Percentiles rank a stretch among this genome's conserved stretches.
Evolutionary conservation across 2,329 filamentous ascomycete species (phyloP).

Genomic region (Thielaviopsis musarum): DNA sequence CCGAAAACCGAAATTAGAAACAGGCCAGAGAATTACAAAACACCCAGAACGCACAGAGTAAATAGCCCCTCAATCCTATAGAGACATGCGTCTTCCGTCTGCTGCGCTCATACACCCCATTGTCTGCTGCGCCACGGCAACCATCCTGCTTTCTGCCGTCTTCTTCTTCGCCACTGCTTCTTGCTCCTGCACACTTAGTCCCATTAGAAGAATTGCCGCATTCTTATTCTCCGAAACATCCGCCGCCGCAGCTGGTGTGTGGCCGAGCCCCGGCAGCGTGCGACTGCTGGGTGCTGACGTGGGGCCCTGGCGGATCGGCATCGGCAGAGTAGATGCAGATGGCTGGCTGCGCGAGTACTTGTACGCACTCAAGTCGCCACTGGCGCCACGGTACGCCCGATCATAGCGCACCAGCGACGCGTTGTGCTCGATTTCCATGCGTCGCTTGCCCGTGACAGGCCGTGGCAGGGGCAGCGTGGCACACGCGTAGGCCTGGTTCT

Average conservation of each 20-base stretch:
- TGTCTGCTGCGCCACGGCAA: slow-evolving; percentile 21
- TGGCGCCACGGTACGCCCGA: background rate
- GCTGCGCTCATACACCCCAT: slow-evolving; percentile 18
- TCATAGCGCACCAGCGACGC: slow-evolving; percentile 5
- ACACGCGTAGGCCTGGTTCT: background rate
- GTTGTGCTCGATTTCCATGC: slow-evolving; percentile 5
- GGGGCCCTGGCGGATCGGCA: no score
- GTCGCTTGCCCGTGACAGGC: slow-evolving; percentile 2
- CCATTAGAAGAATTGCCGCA: slow-evolving; percentile 32
- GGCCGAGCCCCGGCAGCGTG: no score
- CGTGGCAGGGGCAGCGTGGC: background rate
- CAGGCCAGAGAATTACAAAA: background rate
- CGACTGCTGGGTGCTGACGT: no score
- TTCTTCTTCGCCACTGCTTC: slow-evolving; percentile 11
- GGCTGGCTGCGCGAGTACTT: background rate
- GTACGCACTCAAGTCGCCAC: slow-evolving; percentile 1
- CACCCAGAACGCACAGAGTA: no score
- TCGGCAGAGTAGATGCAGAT: no score
- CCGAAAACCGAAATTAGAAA: background rate
- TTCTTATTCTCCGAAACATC: slow-evolving; percentile 23
- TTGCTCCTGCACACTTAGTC: slow-evolving; percentile 26
- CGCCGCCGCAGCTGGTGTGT: background rate
- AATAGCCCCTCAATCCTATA: background rate
- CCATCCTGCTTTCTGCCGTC: slow-evolving; percentile 11
- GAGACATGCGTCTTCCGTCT: slow-evolving; percentile 4